phyloP scores from a whole-genome alignment of 306 rosid species.

The Rosa rugosa region DNA sequence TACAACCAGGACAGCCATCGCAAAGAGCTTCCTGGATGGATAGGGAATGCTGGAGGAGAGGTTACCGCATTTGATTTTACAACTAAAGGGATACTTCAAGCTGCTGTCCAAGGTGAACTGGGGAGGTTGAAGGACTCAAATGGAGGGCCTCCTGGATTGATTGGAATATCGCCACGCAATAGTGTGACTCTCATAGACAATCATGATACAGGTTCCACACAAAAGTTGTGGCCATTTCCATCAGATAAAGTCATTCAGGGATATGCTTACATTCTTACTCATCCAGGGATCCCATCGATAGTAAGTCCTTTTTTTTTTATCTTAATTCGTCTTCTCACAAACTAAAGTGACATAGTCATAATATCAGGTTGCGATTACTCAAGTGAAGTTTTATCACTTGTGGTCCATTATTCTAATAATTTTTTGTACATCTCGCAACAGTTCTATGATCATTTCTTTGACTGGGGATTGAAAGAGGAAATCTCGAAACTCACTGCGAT shows the following conservation, averaged over 20 bases:
- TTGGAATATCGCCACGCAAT: conserved; percentile 63
- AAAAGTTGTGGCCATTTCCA: conserved; percentile 63
- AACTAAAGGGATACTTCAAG: conserved; percentile 35
- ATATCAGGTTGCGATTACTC: no score
- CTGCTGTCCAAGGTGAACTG: conserved; percentile 33
- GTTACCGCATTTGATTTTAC: conserved; percentile 48
- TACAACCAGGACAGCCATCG: conserved; percentile 38
- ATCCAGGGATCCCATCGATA: conserved; percentile 59
- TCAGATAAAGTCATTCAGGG: conserved; percentile 66
- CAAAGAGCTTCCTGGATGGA: conserved; percentile 31
- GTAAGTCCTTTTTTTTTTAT: conserved; percentile 26
- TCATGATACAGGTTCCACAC: conserved; percentile 67
- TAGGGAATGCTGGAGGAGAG: conserved; percentile 33
- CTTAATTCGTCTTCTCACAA: neutral
- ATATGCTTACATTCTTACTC: conserved; percentile 76
- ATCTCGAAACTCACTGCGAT: conserved; percentile 41
- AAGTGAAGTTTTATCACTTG: neutral
- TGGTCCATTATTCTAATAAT: neutral
- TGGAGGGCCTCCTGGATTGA: conserved; percentile 57
- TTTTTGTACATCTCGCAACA: conserved; percentile 10
- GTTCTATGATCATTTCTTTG: conserved; percentile 73
- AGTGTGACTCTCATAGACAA: conserved; percentile 73
- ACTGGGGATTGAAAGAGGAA: conserved; percentile 59
- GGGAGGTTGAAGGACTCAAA: conserved; percentile 33
- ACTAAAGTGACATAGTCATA: neutral